Conservation (phyloP, 192 early-diverging fungal species). For the Obelidium mucronatum region DNA sequence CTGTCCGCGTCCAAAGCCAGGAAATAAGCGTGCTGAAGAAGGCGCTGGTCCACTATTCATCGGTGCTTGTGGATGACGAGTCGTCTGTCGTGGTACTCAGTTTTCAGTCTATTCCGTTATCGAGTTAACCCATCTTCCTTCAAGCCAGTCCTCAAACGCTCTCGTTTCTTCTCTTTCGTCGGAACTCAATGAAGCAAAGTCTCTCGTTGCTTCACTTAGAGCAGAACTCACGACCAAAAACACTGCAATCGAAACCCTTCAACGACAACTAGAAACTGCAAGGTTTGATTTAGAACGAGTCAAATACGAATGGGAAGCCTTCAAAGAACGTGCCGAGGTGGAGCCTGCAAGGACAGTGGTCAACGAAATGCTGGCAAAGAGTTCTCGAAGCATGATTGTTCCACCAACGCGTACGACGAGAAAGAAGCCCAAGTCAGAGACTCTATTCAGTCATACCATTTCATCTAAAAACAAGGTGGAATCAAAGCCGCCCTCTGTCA, state of each 20-base stretch:
- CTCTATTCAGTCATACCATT: neutral
- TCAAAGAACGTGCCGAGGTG: neutral
- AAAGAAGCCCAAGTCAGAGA: neutral
- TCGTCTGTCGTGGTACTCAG: neutral
- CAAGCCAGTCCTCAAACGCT: neutral
- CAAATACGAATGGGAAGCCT: too few species aligned
- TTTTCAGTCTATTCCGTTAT: neutral
- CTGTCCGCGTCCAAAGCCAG: neutral
- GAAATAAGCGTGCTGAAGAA: conserved; percentile 22
- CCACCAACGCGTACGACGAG: neutral
- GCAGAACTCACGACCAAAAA: neutral
- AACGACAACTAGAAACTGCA: too few species aligned
- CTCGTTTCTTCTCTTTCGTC: neutral
- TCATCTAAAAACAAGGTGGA: neutral
- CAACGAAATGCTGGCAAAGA: neutral
- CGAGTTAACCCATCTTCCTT: neutral
- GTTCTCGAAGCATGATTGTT: neutral
- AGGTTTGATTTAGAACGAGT: too few species aligned
- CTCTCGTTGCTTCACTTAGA: neutral
- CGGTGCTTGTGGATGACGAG: neutral
- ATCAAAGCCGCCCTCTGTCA: neutral
- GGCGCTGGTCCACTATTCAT: conserved; percentile 14
- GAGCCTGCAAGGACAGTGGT: neutral
- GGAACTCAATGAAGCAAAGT: neutral
- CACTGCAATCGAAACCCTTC: neutral